These are phyloP conservation scores for Ustilago bromivora DNA, from an alignment of 1,284 basidiomycete species.

Conservation along the genomic window DNA sequence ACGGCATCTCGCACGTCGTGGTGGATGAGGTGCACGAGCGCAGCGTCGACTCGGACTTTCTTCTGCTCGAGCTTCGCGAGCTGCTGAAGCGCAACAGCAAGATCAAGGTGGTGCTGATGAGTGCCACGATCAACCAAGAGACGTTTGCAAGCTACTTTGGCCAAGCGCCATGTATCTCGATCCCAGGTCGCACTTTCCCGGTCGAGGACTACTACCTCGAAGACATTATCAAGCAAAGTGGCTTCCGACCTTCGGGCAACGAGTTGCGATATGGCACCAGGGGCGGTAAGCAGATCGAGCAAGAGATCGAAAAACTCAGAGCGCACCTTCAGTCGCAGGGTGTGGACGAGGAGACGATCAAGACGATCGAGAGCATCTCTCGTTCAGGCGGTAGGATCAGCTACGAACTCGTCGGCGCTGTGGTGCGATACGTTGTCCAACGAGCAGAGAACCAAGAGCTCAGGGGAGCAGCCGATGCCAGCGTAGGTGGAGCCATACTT, in stretches of 20 bases:
- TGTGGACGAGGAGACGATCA: conserved; percentile 74
- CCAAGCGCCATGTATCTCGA: conserved; percentile 82
- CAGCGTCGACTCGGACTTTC: conserved; percentile 88
- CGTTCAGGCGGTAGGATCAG: conserved; percentile 78
- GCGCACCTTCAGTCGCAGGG: conserved; percentile 74
- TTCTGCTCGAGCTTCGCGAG: conserved; percentile 85
- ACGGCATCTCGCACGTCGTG: conserved; percentile 83
- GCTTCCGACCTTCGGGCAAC: conserved; percentile 66
- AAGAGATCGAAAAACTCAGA: conserved; percentile 72
- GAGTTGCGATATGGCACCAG: conserved; percentile 53
- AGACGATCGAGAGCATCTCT: conserved; percentile 76
- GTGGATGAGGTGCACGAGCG: conserved; percentile 96
- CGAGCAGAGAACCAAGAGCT: conserved; percentile 73
- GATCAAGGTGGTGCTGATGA: conserved; percentile 79
- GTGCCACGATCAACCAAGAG: conserved; percentile 60
- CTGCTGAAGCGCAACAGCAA: conserved; percentile 78
- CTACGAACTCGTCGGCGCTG: conserved; percentile 79
- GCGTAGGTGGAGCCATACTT: conserved; percentile 74
- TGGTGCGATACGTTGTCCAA: conserved; percentile 78
- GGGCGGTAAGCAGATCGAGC: conserved; percentile 55
- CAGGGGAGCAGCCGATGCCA: conserved; percentile 64
- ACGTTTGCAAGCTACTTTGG: conserved; percentile 56
- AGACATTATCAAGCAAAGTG: conserved; percentile 51
- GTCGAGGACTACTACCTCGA: conserved; percentile 68
- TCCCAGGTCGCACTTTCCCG: conserved; percentile 76